Percentiles rank a stretch among this genome's conserved stretches.
phyloP scores from a whole-genome alignment of 495 filamentous ascomycete genomes.

The Aspergillus homomorphus region DNA sequence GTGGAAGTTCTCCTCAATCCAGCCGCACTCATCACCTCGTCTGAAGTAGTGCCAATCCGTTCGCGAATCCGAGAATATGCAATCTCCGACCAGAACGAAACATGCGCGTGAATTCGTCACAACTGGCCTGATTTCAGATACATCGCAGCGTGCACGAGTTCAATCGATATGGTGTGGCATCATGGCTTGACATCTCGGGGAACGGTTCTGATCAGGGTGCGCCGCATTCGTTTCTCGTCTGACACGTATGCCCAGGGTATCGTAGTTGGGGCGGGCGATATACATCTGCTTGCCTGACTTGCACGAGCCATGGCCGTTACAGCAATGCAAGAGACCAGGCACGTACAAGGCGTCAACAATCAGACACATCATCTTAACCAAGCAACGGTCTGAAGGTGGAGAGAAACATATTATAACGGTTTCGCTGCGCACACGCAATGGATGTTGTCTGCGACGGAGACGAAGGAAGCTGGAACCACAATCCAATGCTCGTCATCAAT shows the following conservation, averaged over 20 bases:
- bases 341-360: no score
- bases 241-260: slow-evolving; percentile 35
- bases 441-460: slow-evolving; percentile 25
- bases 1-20: slow-evolving; percentile 35
- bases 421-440: slow-evolving; percentile 47
- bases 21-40: slow-evolving; percentile 18
- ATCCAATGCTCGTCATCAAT: slow-evolving; percentile 38
- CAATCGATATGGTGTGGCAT: slow-evolving; percentile 39
- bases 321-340: slow-evolving; percentile 7
- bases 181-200: slow-evolving; percentile 45
- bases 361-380: no score
- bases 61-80: slow-evolving; percentile 41
- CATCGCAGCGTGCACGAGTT: slow-evolving; percentile 42
- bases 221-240: slow-evolving; percentile 32
- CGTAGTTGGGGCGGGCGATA: slow-evolving; percentile 42
- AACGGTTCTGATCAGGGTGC: slow-evolving; percentile 40
- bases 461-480: slow-evolving; percentile 30
- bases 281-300: background rate
- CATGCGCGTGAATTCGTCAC: slow-evolving; percentile 40
- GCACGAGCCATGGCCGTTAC: background rate
- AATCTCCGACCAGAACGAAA: slow-evolving; percentile 49
- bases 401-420: slow-evolving; percentile 43
- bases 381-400: slow-evolving; percentile 40
- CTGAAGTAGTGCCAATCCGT: slow-evolving; percentile 23
- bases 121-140: slow-evolving; percentile 44